These are phyloP conservation scores for Phaeotremella skinneri DNA, from an alignment of 768 basidiomycete genomes.

Conservation along the genomic window DNA sequence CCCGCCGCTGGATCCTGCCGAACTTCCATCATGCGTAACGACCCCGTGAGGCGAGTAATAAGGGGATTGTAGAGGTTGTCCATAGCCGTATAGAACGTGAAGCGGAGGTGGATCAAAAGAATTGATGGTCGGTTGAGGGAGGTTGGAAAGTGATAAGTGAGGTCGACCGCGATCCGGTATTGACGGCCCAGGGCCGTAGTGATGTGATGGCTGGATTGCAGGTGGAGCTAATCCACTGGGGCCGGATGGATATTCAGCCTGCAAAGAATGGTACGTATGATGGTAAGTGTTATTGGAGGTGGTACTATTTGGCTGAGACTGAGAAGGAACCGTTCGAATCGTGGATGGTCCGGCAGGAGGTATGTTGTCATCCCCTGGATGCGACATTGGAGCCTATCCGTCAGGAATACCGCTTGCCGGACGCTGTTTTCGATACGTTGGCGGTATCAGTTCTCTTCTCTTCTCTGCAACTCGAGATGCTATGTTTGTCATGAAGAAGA, in stretches of 20 bases:
- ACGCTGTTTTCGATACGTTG: too few relatives aligned
- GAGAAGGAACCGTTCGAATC: not conserved
- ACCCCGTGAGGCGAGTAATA: not conserved
- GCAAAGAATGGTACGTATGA: too few relatives aligned
- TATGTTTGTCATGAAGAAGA: too few relatives aligned
- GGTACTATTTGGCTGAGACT: not conserved
- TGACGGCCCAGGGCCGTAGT: not conserved
- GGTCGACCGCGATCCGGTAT: not conserved
- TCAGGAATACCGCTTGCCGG: too few relatives aligned
- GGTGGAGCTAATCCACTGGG: not conserved
- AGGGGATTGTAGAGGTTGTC: not conserved
- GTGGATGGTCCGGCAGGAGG: not conserved
- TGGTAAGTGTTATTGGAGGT: not conserved
- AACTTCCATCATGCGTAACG: not conserved
- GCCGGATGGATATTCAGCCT: not conserved
- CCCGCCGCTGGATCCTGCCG: not conserved
- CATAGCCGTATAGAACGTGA: not conserved
- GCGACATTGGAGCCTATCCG: too few relatives aligned
- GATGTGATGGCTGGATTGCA: not conserved
- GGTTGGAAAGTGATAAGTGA: not conserved
- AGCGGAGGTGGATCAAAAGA: not conserved
- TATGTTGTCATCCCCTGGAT: too few relatives aligned
- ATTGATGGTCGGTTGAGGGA: not conserved
- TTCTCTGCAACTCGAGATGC: too few relatives aligned
- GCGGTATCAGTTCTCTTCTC: too few relatives aligned